Evolutionary conservation across 2,329 filamentous ascomycete species (phyloP).

Genomic region (Lecanicillium sp.): DNA sequence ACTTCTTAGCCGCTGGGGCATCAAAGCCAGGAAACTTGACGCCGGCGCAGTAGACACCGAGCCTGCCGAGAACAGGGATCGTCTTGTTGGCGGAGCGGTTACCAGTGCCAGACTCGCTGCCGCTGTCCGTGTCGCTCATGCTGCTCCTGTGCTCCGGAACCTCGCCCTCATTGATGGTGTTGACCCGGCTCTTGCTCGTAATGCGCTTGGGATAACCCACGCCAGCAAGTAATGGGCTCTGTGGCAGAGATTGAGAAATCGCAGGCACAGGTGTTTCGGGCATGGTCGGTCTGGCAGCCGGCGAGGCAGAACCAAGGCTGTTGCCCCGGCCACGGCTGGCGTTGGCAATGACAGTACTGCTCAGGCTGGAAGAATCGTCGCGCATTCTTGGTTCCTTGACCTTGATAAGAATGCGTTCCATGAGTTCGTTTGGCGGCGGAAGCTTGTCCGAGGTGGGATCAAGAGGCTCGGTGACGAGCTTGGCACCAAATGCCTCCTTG

Average conservation of each 20-base stretch:
- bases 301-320: slow-evolving; percentile 67
- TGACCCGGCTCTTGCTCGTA: slow-evolving; percentile 44
- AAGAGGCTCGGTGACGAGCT: slow-evolving; percentile 69
- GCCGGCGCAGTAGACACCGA: slow-evolving; percentile 69
- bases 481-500: slow-evolving; percentile 73
- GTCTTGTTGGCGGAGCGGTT: slow-evolving; percentile 73
- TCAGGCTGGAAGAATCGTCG: slow-evolving; percentile 38
- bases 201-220: slow-evolving; percentile 42
- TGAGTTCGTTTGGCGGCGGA: slow-evolving; percentile 80
- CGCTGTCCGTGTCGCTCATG: slow-evolving; percentile 74
- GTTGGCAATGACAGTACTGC: slow-evolving; percentile 22
- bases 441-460: slow-evolving; percentile 60
- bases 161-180: slow-evolving; percentile 49
- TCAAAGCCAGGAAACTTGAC: slow-evolving; percentile 82
- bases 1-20: slow-evolving; percentile 69
- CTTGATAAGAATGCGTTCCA: slow-evolving; percentile 81
- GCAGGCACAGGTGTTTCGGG: slow-evolving; percentile 47
- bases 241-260: slow-evolving; percentile 42
- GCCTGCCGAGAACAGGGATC: slow-evolving; percentile 68
- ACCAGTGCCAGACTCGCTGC: slow-evolving; percentile 50
- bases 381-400: slow-evolving; percentile 67
- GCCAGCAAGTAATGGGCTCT: slow-evolving; percentile 46
- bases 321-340: slow-evolving; percentile 48
- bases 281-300: slow-evolving; percentile 47
- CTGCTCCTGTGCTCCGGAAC: slow-evolving; percentile 49